Evolutionary conservation across 495 filamentous ascomycete genomes (phyloP).

Genomic region (Penicillium psychrofluorescens): DNA sequence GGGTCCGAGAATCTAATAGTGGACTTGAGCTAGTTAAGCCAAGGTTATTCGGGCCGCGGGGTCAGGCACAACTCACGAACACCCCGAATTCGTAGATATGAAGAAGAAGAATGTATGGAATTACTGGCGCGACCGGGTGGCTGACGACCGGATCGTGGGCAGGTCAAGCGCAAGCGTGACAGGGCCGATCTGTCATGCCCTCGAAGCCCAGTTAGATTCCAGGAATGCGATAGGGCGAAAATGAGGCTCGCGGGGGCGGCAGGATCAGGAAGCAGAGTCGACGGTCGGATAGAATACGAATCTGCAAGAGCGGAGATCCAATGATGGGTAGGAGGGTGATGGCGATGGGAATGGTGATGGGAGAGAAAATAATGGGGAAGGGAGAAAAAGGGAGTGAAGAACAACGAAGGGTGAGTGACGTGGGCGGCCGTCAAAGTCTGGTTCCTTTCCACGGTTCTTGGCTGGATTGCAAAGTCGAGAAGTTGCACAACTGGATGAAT

Average conservation of each 20-base stretch:
- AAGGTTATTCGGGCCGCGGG: too few species aligned
- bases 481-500: neutral
- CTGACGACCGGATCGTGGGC: too few species aligned
- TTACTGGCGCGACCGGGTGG: too few species aligned
- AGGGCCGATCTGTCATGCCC: conserved; percentile 8
- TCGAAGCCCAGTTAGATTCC: neutral
- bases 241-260: neutral
- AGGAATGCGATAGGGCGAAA: conserved; percentile 7
- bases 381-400: conserved; percentile 6
- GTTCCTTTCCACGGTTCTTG: conserved; percentile 4
- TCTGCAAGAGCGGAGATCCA: too few species aligned
- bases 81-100: too few species aligned
- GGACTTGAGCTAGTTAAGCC: too few species aligned
- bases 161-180: conserved; percentile 5
- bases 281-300: too few species aligned
- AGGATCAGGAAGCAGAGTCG: too few species aligned
- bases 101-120: too few species aligned
- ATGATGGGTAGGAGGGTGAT: neutral
- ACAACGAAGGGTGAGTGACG: conserved; percentile 17
- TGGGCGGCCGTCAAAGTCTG: conserved; percentile 9
- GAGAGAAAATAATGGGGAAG: conserved; percentile 1
- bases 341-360: neutral
- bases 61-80: too few species aligned
- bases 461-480: neutral
- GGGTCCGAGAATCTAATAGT: too few species aligned